A percentile compares a stretch with the other conserved stretches of the same genome.
These are phyloP conservation scores for Aspergillus conjunctus DNA, from an alignment of 495 filamentous ascomycete species.

Conservation along the genomic window DNA sequence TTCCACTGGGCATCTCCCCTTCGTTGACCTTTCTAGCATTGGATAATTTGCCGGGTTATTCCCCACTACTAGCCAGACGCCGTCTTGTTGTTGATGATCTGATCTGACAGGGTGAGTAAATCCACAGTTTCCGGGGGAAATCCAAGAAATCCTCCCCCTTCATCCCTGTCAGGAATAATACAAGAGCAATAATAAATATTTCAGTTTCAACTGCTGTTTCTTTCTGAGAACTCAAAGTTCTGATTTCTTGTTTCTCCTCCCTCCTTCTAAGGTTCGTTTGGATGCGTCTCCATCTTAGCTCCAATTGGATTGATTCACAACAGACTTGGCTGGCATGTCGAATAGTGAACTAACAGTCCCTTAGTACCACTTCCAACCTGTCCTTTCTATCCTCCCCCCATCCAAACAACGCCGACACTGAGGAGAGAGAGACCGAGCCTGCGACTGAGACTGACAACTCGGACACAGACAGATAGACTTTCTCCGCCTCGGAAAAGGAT, in stretches of 20 bases:
- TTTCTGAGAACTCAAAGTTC: not conserved
- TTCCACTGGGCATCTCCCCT: not conserved
- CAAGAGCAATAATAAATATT: not conserved
- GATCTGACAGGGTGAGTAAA: not conserved
- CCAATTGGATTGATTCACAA: not conserved
- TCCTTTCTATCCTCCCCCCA: constrained; percentile 8
- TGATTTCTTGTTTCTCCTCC: not conserved
- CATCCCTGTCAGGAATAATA: constrained; percentile 3
- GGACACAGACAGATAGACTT: not conserved
- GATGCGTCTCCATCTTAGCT: not conserved
- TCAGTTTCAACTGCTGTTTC: not conserved
- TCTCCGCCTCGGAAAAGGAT: constrained; percentile 3
- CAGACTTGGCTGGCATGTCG: not conserved
- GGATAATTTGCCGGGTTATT: not conserved
- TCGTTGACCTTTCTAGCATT: not conserved
- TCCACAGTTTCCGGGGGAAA: not conserved
- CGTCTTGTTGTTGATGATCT: not conserved
- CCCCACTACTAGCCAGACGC: not conserved
- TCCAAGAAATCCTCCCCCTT: not conserved
- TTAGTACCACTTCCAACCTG: not conserved
- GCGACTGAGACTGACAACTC: not conserved
- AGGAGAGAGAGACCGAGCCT: not conserved
- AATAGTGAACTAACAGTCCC: constrained; percentile 1
- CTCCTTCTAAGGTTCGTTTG: not conserved
- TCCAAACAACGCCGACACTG: constrained; percentile 9